phyloP scores from a whole-genome alignment of 345 rosid species.

The Mercurialis annua region DNA sequence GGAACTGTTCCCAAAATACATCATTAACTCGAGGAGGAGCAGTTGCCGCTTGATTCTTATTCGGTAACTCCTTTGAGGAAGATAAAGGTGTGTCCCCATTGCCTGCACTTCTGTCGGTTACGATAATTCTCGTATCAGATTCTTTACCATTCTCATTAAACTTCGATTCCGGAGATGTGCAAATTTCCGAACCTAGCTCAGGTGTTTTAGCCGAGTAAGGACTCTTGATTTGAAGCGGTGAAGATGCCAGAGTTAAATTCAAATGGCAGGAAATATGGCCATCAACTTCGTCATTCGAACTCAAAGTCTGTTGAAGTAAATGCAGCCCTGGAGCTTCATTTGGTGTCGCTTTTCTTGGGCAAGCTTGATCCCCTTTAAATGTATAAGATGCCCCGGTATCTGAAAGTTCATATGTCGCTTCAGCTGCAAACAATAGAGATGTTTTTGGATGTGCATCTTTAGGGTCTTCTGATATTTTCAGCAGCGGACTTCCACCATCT shows the following conservation, averaged over 20 bases:
- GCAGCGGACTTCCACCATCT: constrained; percentile 48
- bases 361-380: constrained; percentile 37
- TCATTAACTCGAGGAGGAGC: constrained; percentile 71
- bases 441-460: constrained; percentile 43
- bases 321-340: constrained; percentile 37
- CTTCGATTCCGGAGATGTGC: constrained; percentile 30
- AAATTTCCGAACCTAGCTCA: constrained; percentile 36
- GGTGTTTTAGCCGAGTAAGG: constrained; percentile 37
- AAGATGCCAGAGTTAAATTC: constrained; percentile 80
- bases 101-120: constrained; percentile 25
- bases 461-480: constrained; percentile 45
- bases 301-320: constrained; percentile 40
- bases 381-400: constrained; percentile 72
- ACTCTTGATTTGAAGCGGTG: constrained; percentile 54
- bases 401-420: constrained; percentile 62
- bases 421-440: constrained; percentile 46
- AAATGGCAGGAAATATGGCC: constrained; percentile 71
- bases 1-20: constrained; percentile 91
- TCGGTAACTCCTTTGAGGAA: constrained; percentile 38
- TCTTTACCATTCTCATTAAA: constrained; percentile 32
- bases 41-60: constrained; percentile 45
- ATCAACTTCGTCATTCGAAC: constrained; percentile 62
- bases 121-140: constrained; percentile 23
- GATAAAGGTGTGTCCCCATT: constrained; percentile 22
- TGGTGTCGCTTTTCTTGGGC: constrained; percentile 38